Evolutionary conservation across 192 early-diverging fungal genomes (phyloP), one percentile per base, ranked within the genome.

Genomic region (Entomortierella parvispora): DNA sequence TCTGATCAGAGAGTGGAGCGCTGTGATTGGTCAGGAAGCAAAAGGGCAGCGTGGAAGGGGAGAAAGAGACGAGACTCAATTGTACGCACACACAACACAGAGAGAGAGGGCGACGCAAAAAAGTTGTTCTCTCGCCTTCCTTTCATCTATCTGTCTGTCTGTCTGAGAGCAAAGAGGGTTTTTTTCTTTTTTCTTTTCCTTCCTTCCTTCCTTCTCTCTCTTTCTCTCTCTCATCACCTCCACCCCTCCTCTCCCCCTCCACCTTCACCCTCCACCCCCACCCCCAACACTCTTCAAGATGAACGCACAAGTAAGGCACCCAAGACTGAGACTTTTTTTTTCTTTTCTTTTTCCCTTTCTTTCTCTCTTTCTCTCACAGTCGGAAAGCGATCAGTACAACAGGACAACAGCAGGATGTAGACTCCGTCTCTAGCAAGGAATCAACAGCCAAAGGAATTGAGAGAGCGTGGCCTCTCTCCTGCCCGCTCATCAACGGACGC

Each of bases 261-360:
- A 23, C n/a, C 54, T 40, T 31, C 28, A 17, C 37, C 47, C 18
- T 46, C 42, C 22, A 26, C 43, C 34, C 40, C 17, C 17, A 18
- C 15, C 33, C 18, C 29, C 43, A 6, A 26, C 7, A n/a, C 40
- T 37, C 29, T 9, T 12, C 33, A 68, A 40, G 15, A 77, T 77
- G 74, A 77, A 77, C 74, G 47, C 74, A 32, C 74, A 77, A 66
- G 74, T 77, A 62, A 64, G 74, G n/a, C n/a, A 58, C 57, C 44
- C 33, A 4, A 18, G 7, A 23, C 34, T 23, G 6, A 18, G 18
- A 46, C 12, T 15, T 25, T 29, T 25, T n/a, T 33, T 32, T 20
- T 23, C 11, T 37, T 8, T 33, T 22, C 23, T 18, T 56, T 14
- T 34, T 33, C 32, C 54, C n/a, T 18, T 10, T 4, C 54, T 34